A percentile compares a stretch with the other conserved stretches of the same genome.
Evolutionary conservation across 768 basidiomycete species (phyloP).

Genomic region (Boletus huronensis): DNA sequence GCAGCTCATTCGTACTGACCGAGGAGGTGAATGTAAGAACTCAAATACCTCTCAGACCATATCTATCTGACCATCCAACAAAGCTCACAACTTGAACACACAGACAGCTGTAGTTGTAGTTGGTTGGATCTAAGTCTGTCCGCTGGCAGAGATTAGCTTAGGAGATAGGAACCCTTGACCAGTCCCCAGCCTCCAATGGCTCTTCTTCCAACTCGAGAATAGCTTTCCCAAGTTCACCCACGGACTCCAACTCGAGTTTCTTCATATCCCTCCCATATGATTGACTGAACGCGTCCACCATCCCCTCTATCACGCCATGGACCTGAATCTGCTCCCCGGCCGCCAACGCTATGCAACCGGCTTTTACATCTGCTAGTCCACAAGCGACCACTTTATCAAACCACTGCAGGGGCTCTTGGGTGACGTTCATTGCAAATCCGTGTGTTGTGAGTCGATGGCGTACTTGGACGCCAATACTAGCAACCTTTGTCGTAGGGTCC

Average conservation of each 20-base stretch:
- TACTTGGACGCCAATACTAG: conserved; percentile 95
- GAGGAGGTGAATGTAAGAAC: background rate
- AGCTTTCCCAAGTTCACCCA: conserved; percentile 46
- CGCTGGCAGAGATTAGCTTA: background rate
- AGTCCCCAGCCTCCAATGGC: conserved; percentile 40
- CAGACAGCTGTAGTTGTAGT: background rate
- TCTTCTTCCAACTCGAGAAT: conserved; percentile 48
- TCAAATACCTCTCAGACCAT: background rate
- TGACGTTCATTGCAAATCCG: conserved; percentile 92
- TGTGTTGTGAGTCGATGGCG: conserved; percentile 93
- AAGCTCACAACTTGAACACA: too few species aligned
- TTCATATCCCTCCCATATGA: conserved; percentile 48
- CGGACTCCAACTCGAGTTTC: conserved; percentile 39
- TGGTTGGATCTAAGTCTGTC: background rate
- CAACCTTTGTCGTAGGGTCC: conserved; percentile 76
- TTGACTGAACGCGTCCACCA: conserved; percentile 47
- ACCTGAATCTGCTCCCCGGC: conserved; percentile 40
- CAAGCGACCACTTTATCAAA: conserved; percentile 89
- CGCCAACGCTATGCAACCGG: conserved; percentile 60
- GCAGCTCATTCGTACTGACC: background rate
- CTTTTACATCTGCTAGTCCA: conserved; percentile 79
- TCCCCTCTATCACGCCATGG: conserved; percentile 47
- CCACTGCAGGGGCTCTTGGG: conserved; percentile 76
- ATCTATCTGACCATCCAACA: background rate
- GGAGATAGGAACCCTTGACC: conserved; percentile 29